phyloP scores from a whole-genome alignment of 2,329 filamentous ascomycete species.

The Talaromyces sp. region DNA sequence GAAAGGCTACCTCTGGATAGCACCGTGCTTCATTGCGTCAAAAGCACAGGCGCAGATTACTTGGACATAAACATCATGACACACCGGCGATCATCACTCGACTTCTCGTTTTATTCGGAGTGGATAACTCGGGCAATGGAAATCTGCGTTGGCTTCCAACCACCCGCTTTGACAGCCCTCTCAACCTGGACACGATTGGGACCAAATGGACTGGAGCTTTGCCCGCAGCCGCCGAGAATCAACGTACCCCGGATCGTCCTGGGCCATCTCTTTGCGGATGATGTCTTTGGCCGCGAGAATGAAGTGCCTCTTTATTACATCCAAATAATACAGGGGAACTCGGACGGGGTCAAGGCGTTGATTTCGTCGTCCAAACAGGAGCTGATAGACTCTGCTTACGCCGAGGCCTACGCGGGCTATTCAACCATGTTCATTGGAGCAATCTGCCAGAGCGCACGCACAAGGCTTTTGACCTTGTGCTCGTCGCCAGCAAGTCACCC shows the following conservation, averaged over 20 bases:
- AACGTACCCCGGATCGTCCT: neutral
- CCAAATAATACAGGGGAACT: neutral
- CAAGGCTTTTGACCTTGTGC: neutral
- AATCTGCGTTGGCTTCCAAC: neutral
- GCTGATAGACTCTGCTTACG: neutral
- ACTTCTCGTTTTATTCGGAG: neutral
- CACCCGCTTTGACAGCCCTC: neutral
- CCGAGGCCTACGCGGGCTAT: neutral
- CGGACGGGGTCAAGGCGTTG: neutral
- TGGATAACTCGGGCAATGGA: neutral
- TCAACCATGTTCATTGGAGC: neutral
- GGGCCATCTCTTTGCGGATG: neutral
- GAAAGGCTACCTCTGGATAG: neutral
- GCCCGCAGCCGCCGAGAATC: neutral
- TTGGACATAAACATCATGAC: neutral
- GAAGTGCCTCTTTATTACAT: neutral
- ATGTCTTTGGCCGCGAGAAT: neutral
- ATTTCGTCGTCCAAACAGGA: neutral
- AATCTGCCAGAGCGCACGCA: neutral
- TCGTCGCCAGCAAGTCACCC: neutral
- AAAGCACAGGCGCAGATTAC: neutral
- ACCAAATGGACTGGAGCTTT: neutral
- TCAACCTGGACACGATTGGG: neutral
- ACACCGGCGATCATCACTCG: neutral
- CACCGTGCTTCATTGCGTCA: neutral